A percentile compares a stretch with the other conserved stretches of the same genome.
phyloP scores from a whole-genome alignment of 2,329 filamentous ascomycete species.

The Cercospora nicotianae region DNA sequence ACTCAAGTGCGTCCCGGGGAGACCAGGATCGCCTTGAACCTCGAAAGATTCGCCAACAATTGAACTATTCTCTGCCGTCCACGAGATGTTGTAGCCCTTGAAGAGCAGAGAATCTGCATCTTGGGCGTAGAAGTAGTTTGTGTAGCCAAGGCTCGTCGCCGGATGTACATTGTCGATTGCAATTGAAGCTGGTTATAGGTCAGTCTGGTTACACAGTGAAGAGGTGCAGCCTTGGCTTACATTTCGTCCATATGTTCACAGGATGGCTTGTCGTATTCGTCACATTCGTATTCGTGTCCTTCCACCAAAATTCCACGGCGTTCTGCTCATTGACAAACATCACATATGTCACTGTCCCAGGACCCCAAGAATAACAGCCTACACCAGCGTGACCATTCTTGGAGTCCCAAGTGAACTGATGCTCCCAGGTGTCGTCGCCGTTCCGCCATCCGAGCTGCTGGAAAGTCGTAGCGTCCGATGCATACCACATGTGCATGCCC shows the following conservation, averaged over 20 bases:
- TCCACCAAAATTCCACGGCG: constrained; percentile 47
- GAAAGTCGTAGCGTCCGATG: constrained; percentile 43
- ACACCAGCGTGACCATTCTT: constrained; percentile 46
- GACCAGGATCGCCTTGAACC: constrained; percentile 38
- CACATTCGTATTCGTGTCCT: constrained; percentile 43
- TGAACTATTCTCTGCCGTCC: constrained; percentile 43
- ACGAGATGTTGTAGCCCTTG: constrained; percentile 44
- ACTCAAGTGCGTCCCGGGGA: constrained; percentile 45
- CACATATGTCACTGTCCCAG: constrained; percentile 43
- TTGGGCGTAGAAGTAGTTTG: constrained; percentile 47
- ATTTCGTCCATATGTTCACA: constrained; percentile 43
- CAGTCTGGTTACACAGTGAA: not conserved
- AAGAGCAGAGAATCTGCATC: constrained; percentile 38
- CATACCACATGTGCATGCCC: constrained; percentile 50
- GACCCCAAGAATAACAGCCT: constrained; percentile 19
- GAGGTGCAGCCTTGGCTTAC: constrained; percentile 18
- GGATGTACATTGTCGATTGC: constrained; percentile 43
- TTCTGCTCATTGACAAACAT: constrained; percentile 46
- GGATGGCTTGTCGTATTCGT: constrained; percentile 39
- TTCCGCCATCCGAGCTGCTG: constrained; percentile 46
- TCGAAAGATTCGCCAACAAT: constrained; percentile 38
- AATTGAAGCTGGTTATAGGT: constrained; percentile 17
- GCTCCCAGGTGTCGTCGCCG: constrained; percentile 41
- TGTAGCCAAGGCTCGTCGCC: constrained; percentile 45
- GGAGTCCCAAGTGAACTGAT: constrained; percentile 40